Evolutionary conservation across 306 rosid genomes (phyloP).

Genomic region (Pyrus bretschneideri): DNA sequence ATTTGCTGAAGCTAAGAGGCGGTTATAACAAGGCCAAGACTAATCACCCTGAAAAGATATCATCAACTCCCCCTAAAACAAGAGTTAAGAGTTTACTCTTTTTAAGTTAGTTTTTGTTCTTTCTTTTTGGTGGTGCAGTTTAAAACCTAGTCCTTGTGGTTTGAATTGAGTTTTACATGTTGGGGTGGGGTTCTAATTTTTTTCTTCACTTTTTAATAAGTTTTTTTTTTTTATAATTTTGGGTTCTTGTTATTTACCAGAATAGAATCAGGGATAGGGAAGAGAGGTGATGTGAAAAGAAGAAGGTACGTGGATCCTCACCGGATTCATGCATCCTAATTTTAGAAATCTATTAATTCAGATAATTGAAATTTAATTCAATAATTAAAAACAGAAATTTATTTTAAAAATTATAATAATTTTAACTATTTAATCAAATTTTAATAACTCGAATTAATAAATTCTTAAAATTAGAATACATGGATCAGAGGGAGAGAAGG

Average conservation of each 20-base stretch:
- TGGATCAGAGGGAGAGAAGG: background rate
- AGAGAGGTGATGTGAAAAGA: background rate
- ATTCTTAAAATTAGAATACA: rapidly evolving
- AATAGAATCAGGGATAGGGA: conserved; percentile 12
- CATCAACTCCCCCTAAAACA: background rate
- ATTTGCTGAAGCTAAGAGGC: conserved; percentile 32
- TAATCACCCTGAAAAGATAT: background rate
- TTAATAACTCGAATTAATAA: rapidly evolving
- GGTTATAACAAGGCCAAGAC: conserved; percentile 27
- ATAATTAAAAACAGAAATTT: rapidly evolving
- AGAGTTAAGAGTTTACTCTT: background rate
- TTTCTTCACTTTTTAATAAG: background rate
- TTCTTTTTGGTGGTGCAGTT: background rate
- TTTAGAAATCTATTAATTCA: no score
- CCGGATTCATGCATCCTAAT: no score
- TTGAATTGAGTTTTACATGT: background rate
- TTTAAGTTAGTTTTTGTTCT: background rate
- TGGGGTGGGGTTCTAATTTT: background rate
- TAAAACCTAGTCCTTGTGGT: background rate
- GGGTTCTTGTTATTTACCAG: conserved; percentile 39
- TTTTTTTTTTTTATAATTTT: background rate
- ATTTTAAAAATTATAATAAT: no score
- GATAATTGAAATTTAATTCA: no score
- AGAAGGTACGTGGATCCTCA: background rate
- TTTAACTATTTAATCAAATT: no score